Evolutionary conservation across 1,139 yeast species (phyloP).

Genomic region (Debaryomyces subglobosus): DNA sequence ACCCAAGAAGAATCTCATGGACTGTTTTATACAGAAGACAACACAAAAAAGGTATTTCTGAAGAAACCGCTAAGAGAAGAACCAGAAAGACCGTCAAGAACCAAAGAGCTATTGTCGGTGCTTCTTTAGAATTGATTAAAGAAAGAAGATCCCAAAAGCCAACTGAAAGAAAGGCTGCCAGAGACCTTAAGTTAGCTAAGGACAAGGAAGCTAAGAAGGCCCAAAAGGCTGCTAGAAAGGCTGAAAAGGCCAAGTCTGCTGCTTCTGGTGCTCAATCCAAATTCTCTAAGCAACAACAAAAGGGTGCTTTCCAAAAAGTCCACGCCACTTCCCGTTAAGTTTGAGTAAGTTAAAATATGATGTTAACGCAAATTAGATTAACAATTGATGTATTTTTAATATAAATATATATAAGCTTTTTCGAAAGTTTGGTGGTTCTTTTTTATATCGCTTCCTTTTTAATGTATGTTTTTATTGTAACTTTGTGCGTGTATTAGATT

Average conservation of each 20-base stretch:
- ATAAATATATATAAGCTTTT: constrained; percentile 8
- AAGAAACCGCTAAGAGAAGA: constrained; percentile 97
- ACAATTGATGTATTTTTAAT: constrained; percentile 13
- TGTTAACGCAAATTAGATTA: constrained; percentile 7
- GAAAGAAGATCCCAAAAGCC: constrained; percentile 97
- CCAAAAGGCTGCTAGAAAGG: constrained; percentile 92
- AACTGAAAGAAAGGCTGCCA: constrained; percentile 96
- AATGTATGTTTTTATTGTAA: constrained; percentile 9
- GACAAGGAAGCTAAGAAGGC: constrained; percentile 97
- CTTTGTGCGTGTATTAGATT: constrained; percentile 12
- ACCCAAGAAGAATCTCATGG: constrained; percentile 99
- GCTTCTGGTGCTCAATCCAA: constrained; percentile 67
- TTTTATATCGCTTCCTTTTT: constrained; percentile 14
- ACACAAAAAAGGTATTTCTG: constrained; percentile 99
- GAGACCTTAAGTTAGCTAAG: constrained; percentile 86
- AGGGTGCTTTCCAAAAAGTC: constrained; percentile 96
- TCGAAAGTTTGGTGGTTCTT: constrained; percentile 11
- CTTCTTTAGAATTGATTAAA: constrained; percentile 96
- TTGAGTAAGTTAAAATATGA: constrained; percentile 7
- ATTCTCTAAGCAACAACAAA: constrained; percentile 83
- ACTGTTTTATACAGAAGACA: constrained; percentile 99
- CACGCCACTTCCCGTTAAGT: constrained; percentile 94
- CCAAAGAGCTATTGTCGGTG: constrained; percentile 99
- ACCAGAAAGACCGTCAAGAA: constrained; percentile 96
- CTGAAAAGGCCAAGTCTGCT: constrained; percentile 86